Percentiles rank a stretch among this genome's conserved stretches.
Evolutionary conservation across 2,329 filamentous ascomycete genomes (phyloP).

Genomic region (Pyrenochaeta sp.): DNA sequence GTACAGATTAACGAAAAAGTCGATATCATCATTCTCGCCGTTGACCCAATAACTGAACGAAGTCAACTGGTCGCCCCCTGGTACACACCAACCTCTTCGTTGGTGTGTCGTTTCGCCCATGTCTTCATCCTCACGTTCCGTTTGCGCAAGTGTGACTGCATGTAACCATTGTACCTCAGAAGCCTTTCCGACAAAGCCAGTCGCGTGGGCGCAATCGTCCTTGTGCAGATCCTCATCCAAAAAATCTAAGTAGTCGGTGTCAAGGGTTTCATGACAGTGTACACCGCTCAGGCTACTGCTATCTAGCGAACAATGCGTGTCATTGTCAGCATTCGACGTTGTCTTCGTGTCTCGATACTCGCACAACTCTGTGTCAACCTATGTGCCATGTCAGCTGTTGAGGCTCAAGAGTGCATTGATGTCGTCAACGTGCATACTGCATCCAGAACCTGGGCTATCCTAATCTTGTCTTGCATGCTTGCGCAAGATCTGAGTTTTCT

Average conservation of each 20-base stretch:
- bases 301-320: constrained; percentile 24
- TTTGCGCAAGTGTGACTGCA: constrained; percentile 29
- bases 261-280: constrained; percentile 21
- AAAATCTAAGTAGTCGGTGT: constrained; percentile 31
- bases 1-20: constrained; percentile 40
- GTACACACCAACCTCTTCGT: constrained; percentile 14
- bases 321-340: constrained; percentile 26
- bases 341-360: constrained; percentile 23
- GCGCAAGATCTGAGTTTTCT: constrained; percentile 23
- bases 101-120: constrained; percentile 2
- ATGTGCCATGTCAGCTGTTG: constrained; percentile 12
- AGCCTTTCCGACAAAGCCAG: constrained; percentile 45
- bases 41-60: constrained; percentile 47
- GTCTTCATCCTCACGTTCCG: constrained; percentile 25
- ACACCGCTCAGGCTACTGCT: constrained; percentile 10
- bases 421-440: constrained; percentile 17
- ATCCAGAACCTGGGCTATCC: constrained; percentile 35
- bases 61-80: constrained; percentile 38
- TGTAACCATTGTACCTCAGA: constrained; percentile 47
- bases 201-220: constrained; percentile 35
- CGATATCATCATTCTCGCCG: constrained; percentile 32
- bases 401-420: background rate
- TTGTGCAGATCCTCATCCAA: constrained; percentile 41
- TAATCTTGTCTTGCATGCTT: constrained; percentile 29
- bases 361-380: constrained; percentile 41